Conservation (phyloP, 331 rosid species). For the Malus hybrid region DNA sequence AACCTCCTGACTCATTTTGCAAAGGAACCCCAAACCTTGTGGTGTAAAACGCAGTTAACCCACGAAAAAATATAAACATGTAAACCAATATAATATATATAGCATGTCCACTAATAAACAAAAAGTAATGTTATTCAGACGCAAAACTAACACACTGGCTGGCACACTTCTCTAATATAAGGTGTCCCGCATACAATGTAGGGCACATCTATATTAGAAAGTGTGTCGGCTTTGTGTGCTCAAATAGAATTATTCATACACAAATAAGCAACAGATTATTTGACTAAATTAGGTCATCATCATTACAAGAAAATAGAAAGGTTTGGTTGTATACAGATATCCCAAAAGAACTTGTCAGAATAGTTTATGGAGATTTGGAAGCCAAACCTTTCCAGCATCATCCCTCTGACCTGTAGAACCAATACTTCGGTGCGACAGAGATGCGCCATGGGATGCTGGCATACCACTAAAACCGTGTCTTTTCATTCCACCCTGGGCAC, state of each 20-base stretch:
- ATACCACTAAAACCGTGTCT: slow-evolving; percentile 39
- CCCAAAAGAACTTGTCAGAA: not conserved
- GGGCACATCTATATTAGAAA: not conserved
- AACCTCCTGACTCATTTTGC: too few relatives aligned
- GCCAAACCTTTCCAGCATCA: slow-evolving; percentile 64
- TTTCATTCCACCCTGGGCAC: slow-evolving; percentile 73
- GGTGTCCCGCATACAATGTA: not conserved
- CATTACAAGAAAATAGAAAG: not conserved
- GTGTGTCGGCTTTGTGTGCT: not conserved
- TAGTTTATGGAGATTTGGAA: not conserved
- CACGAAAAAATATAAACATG: not conserved
- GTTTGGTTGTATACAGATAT: not conserved
- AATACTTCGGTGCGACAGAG: slow-evolving; percentile 44
- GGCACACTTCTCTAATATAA: not conserved
- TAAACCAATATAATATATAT: not conserved
- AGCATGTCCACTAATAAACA: not conserved
- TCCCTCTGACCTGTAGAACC: slow-evolving; percentile 82
- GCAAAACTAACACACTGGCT: not conserved
- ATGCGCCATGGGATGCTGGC: slow-evolving; percentile 78
- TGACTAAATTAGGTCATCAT: not conserved
- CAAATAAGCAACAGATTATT: not conserved
- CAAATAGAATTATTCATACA: not conserved
- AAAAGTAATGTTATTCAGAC: not conserved
- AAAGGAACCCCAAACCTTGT: too few relatives aligned
- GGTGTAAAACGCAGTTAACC: too few relatives aligned